Base-by-base conservation (phyloP, 202 grass and related monocot species). In the Setaria viridis region DNA sequence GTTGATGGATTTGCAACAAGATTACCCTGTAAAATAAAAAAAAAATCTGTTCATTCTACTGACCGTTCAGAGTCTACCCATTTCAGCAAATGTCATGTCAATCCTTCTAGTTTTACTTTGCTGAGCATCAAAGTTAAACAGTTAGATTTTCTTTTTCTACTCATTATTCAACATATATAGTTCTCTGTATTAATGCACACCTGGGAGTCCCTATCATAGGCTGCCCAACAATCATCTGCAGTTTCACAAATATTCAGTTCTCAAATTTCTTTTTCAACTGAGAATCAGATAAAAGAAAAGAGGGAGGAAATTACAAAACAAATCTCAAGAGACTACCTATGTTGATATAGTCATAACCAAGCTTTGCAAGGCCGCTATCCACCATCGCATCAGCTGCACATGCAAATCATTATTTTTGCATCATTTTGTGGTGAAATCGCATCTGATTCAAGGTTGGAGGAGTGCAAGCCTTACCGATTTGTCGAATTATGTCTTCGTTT, bases 201-300 rank as follows among this genome's bases (percentile, higher is more conserved):
- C 79, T 93, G 88, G 33, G 85, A 88, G 46, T 93, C 88, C 64
- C 88, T 86, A 33, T 84, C 67, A 67, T 67, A 70, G 54, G 77
- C 78, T 86, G 82, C 91, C 85, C 91, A 90, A 81, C 85, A 93
- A 64, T 90, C 88, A 88, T 90, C 88, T 93, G 88, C 75, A 85
- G 25, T 48, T 56, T 9, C 30, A 69, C 21, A 67, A 25, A 79
- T 37, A 42, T 58, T 32, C 21, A 29, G 12, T 56, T 66, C 48
- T 81, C 32, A 66, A 42, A 53, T 53, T 34, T 34, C 7, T 20
- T 62, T 82, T 59, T 43, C 39, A 77, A 34, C 30, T 14, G 4
- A 80, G 60, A 50, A 43, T 1, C 11, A 50, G 34, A n/a, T 32
- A 43, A 70, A 56, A 21, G 1, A 70, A 69, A 33, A 70, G 4